These are phyloP conservation scores for Ustilago trichophora DNA, from an alignment of 1,284 basidiomycete species.

Conservation along the genomic window DNA sequence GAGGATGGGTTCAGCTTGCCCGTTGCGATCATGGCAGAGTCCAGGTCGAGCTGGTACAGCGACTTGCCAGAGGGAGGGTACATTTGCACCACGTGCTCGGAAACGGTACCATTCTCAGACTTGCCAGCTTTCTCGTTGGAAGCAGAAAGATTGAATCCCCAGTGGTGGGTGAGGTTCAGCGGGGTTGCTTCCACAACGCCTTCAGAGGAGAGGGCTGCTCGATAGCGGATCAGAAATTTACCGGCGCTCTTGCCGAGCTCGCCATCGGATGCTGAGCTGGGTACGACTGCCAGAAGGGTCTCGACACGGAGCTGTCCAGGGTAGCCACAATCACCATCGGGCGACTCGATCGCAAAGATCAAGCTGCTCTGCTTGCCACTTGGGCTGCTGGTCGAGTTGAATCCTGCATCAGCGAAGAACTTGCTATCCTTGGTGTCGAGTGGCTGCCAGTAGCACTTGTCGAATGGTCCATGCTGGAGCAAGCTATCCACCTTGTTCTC, in stretches of 20 bases:
- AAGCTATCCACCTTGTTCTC: constrained; percentile 22
- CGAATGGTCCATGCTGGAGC: constrained; percentile 55
- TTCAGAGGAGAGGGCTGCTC: constrained; percentile 45
- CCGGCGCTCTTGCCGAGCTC: constrained; percentile 43
- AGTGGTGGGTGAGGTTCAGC: constrained; percentile 64
- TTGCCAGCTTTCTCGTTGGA: constrained; percentile 23
- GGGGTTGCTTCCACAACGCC: constrained; percentile 51
- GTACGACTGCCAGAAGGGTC: constrained; percentile 44
- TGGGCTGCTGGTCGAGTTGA: constrained; percentile 28
- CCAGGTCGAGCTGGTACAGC: constrained; percentile 49
- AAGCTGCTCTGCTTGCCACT: constrained; percentile 27
- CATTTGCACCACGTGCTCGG: constrained; percentile 49
- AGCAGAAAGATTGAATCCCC: constrained; percentile 60
- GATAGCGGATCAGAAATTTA: constrained; percentile 52
- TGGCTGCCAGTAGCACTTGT: constrained; percentile 52
- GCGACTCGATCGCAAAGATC: constrained; percentile 52
- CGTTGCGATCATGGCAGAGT: constrained; percentile 43
- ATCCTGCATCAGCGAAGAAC: constrained; percentile 33
- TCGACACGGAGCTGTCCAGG: constrained; percentile 57
- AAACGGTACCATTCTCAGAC: constrained; percentile 41
- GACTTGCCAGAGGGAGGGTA: constrained; percentile 20
- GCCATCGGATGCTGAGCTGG: constrained; percentile 11
- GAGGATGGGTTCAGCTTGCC: constrained; percentile 31
- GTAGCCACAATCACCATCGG: constrained; percentile 57
- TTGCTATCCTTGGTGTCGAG: constrained; percentile 30